Conservation (phyloP, 192 early-diverging fungal genomes). For the Rhizophlyctis rosea region DNA sequence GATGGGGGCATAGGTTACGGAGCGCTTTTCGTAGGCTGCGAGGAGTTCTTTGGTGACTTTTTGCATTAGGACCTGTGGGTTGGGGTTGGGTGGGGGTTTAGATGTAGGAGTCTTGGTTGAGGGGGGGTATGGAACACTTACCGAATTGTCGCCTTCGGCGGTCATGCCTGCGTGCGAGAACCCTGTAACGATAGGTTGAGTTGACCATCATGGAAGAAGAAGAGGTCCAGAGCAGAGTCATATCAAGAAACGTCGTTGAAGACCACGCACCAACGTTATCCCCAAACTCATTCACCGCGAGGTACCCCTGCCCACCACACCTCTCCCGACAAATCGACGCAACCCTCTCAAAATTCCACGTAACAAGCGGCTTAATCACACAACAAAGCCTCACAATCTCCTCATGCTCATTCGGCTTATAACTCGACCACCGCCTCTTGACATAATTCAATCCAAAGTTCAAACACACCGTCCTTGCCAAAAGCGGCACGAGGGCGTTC, state of each 20-base stretch:
- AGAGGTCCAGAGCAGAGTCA: background rate
- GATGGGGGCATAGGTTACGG: conserved; percentile 37
- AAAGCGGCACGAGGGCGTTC: conserved; percentile 64
- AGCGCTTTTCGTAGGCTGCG: conserved; percentile 46
- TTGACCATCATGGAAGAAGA: too few species aligned
- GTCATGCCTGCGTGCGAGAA: conserved; percentile 77
- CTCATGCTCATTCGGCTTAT: conserved; percentile 40
- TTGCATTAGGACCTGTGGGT: conserved; percentile 68
- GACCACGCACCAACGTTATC: conserved; percentile 44
- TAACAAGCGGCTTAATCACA: conserved; percentile 72
- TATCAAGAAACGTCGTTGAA: background rate
- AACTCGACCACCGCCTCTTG: conserved; percentile 60
- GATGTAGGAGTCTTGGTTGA: background rate
- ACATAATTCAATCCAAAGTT: conserved; percentile 79
- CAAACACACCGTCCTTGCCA: conserved; percentile 60
- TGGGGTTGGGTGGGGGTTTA: too few species aligned
- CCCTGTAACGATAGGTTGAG: too few species aligned
- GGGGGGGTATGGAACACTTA: background rate
- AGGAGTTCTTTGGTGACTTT: conserved; percentile 76
- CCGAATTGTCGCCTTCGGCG: conserved; percentile 74
- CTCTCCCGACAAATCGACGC: conserved; percentile 70
- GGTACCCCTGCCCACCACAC: conserved; percentile 74
- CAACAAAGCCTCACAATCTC: conserved; percentile 71
- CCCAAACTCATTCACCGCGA: conserved; percentile 63
- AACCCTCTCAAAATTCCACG: conserved; percentile 69